phyloP scores from a whole-genome alignment of 768 basidiomycete genomes.

The Suillus bovinus region DNA sequence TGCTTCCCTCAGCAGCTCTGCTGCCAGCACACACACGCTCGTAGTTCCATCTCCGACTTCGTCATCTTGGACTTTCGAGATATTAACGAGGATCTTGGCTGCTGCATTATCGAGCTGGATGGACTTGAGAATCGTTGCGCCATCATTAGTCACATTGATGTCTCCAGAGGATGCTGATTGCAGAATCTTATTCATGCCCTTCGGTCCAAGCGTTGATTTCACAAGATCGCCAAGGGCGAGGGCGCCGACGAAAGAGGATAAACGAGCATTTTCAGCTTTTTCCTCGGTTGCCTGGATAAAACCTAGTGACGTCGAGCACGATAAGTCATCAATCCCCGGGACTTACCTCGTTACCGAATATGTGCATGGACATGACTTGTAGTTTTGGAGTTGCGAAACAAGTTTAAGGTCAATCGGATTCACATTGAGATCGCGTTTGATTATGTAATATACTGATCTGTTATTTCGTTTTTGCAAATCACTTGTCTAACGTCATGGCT shows the following conservation, averaged over 20 bases:
- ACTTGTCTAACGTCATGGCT: too few species aligned
- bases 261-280: constrained; percentile 96
- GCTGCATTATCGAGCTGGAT: constrained; percentile 98
- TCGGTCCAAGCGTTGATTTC: constrained; percentile 97
- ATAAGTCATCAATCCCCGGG: neutral
- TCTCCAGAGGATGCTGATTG: constrained; percentile 88
- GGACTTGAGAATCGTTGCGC: constrained; percentile 96
- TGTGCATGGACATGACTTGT: constrained; percentile 63
- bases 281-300: constrained; percentile 79
- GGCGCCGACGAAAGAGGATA: constrained; percentile 97
- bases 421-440: neutral
- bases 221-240: constrained; percentile 97
- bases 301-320: constrained; percentile 6
- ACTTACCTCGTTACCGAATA: constrained; percentile 63
- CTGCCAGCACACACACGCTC: constrained; percentile 86
- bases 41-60: constrained; percentile 98
- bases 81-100: constrained; percentile 99
- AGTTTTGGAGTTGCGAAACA: neutral
- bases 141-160: constrained; percentile 98
- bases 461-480: too few species aligned
- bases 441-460: constrained; percentile 2
- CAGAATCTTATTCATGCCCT: constrained; percentile 99
- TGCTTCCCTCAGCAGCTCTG: constrained; percentile 91
- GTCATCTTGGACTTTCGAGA: constrained; percentile 99
- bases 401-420: neutral